Evolutionary conservation across 352 stramenopile species (phyloP), one percentile per base, ranked within the genome.

Genomic region (Pythium vanterpoolii): DNA sequence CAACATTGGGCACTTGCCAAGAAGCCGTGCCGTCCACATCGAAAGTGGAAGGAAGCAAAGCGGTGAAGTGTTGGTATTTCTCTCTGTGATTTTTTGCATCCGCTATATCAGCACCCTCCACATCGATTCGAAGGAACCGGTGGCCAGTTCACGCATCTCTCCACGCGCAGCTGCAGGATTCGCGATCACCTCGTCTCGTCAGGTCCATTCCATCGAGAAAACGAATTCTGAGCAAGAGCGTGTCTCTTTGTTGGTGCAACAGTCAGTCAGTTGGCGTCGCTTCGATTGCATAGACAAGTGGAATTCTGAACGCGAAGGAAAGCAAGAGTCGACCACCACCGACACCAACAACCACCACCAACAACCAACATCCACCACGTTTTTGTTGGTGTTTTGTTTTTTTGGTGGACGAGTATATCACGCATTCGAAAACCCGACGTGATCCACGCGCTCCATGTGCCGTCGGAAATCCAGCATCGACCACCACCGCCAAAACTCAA

Each of bases 1-100:
- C 31, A 36, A 13, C n/a, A 6, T 45, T 26, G 39, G 13, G 18
- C 13, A 48, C 67, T 34, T 64, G 62, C 47, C 63, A 79, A 60
- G 23, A 49, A 49, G 23, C 21, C 23, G 43, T 16, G 43, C 24
- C 43, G 43, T 30, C 43, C 43, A 21, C 43, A 31, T 49, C 43
- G 43, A 18, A 42, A 42, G 34, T 42, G 34, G 43, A 49, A 49
- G 43, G 43, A 49, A 49, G 38, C 38, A 18, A 26, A 19, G 43
- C 43, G 43, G 43, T 42, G 34, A 21, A 42, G 34, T 13, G 34
- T 18, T 13, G 19, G 34, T 21, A 18, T 42, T 31, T 49, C 23
- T 49, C 42, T 48, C 43, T 49, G 5, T 26, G 24, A 30, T 47
- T 47, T 24, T 24, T 47, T 42, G 34, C 18, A 21, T 42, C 34